Evolutionary conservation across 192 early-diverging fungal genomes (phyloP).

Genomic region (Coemansia reversa): DNA sequence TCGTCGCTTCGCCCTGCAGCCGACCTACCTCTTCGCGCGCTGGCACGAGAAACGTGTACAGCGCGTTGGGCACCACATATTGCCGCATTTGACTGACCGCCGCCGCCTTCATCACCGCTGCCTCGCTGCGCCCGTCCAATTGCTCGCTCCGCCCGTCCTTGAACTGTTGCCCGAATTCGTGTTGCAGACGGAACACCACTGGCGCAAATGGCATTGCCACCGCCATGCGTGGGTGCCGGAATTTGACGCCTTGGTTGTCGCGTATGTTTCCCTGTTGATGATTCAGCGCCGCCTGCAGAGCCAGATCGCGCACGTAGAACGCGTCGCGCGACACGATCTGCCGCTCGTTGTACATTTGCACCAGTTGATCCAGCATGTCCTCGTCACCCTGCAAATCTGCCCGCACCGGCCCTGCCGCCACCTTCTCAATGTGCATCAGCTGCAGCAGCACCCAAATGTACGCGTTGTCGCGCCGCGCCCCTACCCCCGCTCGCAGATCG

Average conservation of each 20-base stretch:
- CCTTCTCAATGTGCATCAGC: slow-evolving; percentile 67
- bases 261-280: slow-evolving; percentile 63
- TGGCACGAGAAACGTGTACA: slow-evolving; percentile 52
- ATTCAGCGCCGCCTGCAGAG: slow-evolving; percentile 69
- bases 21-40: slow-evolving; percentile 29
- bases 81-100: slow-evolving; percentile 47
- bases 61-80: slow-evolving; percentile 45
- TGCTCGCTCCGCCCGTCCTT: slow-evolving; percentile 38
- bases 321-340: slow-evolving; percentile 71
- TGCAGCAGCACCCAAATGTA: slow-evolving; percentile 73
- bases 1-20: slow-evolving; percentile 38
- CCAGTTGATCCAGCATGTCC: slow-evolving; percentile 67
- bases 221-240: slow-evolving; percentile 65
- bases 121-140: slow-evolving; percentile 21
- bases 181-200: slow-evolving; percentile 38
- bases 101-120: slow-evolving; percentile 44
- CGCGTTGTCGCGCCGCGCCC: slow-evolving; percentile 66
- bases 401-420: slow-evolving; percentile 59
- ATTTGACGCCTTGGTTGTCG: slow-evolving; percentile 68
- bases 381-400: slow-evolving; percentile 69
- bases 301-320: slow-evolving; percentile 71
- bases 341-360: slow-evolving; percentile 71
- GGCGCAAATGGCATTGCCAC: slow-evolving; percentile 62
- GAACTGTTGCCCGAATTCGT: slow-evolving; percentile 45
- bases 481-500: slow-evolving; percentile 46